phyloP scores from a whole-genome alignment of 495 filamentous ascomycete genomes.

The Poronia punctata region DNA sequence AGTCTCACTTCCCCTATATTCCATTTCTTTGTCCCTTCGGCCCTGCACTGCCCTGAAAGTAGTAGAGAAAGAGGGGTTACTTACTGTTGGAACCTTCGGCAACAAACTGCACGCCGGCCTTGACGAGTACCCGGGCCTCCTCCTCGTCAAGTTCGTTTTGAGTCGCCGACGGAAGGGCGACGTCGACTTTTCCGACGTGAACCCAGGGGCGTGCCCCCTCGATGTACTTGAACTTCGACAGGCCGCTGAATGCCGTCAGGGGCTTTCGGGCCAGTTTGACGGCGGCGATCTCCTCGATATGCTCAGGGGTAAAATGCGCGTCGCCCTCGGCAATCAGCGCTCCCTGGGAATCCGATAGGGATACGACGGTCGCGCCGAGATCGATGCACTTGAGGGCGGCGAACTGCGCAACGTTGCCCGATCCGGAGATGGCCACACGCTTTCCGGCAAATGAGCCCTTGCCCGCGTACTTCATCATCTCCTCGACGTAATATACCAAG shows the following conservation, averaged over 20 bases:
- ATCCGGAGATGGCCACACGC: constrained; percentile 92
- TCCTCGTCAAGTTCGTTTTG: constrained; percentile 94
- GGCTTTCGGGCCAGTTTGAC: constrained; percentile 85
- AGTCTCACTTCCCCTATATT: neutral
- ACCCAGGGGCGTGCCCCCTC: constrained; percentile 85
- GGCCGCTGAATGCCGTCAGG: constrained; percentile 57
- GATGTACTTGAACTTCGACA: constrained; percentile 68
- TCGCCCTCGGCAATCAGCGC: constrained; percentile 62
- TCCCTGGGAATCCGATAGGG: constrained; percentile 90
- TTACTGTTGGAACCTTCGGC: constrained; percentile 88
- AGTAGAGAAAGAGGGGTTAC: neutral
- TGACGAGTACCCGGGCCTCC: constrained; percentile 77
- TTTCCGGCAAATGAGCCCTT: constrained; percentile 85
- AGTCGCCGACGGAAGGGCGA: constrained; percentile 87
- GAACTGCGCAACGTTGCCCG: constrained; percentile 97
- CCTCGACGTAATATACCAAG: constrained; percentile 93
- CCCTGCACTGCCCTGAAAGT: no score
- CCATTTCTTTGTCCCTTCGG: neutral
- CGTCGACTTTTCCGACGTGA: constrained; percentile 79
- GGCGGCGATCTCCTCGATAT: constrained; percentile 66
- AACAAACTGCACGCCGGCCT: constrained; percentile 72
- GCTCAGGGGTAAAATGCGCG: constrained; percentile 64
- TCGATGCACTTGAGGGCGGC: constrained; percentile 95
- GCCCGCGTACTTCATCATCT: constrained; percentile 91
- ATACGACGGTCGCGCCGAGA: constrained; percentile 86